Evolutionary conservation across 441 rosid species (phyloP).

Genomic region (Jatropha multifida): DNA sequence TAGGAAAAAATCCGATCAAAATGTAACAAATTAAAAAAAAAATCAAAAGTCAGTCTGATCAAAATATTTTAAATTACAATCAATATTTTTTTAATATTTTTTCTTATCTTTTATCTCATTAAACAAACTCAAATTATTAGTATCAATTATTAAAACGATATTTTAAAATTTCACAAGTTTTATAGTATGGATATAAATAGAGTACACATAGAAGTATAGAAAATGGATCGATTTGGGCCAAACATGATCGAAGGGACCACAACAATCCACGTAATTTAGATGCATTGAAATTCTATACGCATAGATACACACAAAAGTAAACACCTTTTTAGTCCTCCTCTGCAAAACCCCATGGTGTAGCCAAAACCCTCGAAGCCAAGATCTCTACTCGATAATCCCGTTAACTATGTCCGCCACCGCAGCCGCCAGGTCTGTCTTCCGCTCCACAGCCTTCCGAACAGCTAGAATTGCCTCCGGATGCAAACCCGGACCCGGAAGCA

Average conservation of each 20-base stretch:
- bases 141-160: no score
- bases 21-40: no score
- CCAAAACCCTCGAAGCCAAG: slow-evolving; percentile 31
- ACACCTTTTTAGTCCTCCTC: background rate
- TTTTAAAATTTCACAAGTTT: no score
- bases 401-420: slow-evolving; percentile 43
- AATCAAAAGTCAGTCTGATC: no score
- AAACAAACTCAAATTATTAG: no score
- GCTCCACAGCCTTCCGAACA: slow-evolving; percentile 51
- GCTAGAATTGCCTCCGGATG: slow-evolving; percentile 37
- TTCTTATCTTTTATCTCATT: no score
- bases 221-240: no score
- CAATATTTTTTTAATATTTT: no score
- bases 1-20: no score
- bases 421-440: slow-evolving; percentile 66
- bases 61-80: no score
- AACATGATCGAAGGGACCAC: background rate
- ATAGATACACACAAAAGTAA: background rate
- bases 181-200: no score
- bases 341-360: slow-evolving; percentile 2
- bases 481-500: slow-evolving; percentile 36
- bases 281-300: background rate
- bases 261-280: slow-evolving; percentile 6
- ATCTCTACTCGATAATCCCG: background rate
- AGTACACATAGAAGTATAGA: no score